Evolutionary conservation across 768 basidiomycete species (phyloP).

Genomic region (Tricholoma flavovirens): DNA sequence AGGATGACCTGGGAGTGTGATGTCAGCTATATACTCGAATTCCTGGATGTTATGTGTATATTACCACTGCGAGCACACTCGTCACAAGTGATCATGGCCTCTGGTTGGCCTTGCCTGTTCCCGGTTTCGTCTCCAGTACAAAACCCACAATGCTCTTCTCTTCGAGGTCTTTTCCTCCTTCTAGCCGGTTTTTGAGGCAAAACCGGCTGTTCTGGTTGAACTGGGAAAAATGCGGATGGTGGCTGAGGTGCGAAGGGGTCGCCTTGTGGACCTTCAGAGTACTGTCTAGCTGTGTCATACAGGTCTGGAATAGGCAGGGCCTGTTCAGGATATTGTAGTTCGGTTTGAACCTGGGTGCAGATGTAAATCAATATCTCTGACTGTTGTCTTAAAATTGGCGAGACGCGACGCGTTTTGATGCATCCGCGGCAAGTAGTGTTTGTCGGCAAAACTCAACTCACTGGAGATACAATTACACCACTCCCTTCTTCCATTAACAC

Average conservation of each 20-base stretch:
- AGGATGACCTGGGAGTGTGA: constrained; percentile 60
- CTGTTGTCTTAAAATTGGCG: constrained; percentile 27
- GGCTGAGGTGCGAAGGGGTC: constrained; percentile 76
- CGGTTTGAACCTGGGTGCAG: constrained; percentile 23
- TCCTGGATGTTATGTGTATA: constrained; percentile 18
- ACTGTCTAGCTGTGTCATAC: constrained; percentile 40
- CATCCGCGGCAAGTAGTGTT: constrained; percentile 21
- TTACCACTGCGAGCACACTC: constrained; percentile 82
- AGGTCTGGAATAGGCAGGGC: constrained; percentile 23
- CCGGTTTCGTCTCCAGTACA: constrained; percentile 61
- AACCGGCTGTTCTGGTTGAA: constrained; percentile 38
- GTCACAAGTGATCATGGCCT: constrained; percentile 71
- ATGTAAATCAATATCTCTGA: constrained; percentile 18
- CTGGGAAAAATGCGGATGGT: constrained; percentile 44
- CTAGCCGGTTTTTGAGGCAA: constrained; percentile 41
- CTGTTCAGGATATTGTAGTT: constrained; percentile 18
- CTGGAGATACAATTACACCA: constrained; percentile 25
- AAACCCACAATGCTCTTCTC: constrained; percentile 71
- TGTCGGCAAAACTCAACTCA: constrained; percentile 27
- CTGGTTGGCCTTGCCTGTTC: constrained; percentile 54
- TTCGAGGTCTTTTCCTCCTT: constrained; percentile 37
- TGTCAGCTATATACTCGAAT: constrained; percentile 1
- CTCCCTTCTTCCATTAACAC: constrained; percentile 31
- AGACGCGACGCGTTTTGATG: constrained; percentile 66
- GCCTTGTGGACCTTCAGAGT: constrained; percentile 72